Percentiles rank a stretch among this genome's conserved stretches.
These are phyloP conservation scores for Drechslerella dactyloides DNA, from an alignment of 2,329 filamentous ascomycete species.

Conservation along the genomic window DNA sequence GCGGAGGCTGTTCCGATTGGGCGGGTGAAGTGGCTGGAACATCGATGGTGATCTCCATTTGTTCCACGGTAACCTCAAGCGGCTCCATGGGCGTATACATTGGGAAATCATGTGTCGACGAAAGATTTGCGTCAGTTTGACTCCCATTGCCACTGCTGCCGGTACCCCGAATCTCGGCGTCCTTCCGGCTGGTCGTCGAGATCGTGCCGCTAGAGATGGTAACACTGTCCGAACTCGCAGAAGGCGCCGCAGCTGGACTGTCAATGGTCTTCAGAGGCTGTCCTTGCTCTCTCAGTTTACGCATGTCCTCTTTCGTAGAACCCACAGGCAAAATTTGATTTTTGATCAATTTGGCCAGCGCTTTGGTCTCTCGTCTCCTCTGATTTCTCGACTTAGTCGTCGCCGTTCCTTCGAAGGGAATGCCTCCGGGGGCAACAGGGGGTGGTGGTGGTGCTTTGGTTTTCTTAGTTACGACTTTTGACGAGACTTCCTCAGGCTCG, in stretches of 20 bases:
- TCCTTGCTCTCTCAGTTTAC: slow-evolving; percentile 18
- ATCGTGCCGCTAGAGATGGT: neutral
- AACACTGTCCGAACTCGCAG: neutral
- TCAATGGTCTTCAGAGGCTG: neutral
- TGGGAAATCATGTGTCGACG: slow-evolving; percentile 12
- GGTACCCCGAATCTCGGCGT: neutral
- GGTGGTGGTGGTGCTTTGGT: slow-evolving; percentile 10
- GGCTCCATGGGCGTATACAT: slow-evolving; percentile 40
- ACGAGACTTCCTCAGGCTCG: slow-evolving; percentile 33
- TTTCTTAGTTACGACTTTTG: slow-evolving; percentile 4
- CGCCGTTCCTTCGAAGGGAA: slow-evolving; percentile 28
- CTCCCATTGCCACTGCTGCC: neutral
- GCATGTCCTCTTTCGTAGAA: slow-evolving; percentile 38
- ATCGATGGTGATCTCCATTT: slow-evolving; percentile 15
- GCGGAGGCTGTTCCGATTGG: slow-evolving; percentile 10
- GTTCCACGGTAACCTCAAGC: slow-evolving; percentile 24
- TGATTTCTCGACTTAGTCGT: slow-evolving; percentile 44
- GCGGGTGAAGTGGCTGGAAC: slow-evolving; percentile 15
- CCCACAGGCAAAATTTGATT: slow-evolving; percentile 25
- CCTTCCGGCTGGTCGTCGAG: neutral
- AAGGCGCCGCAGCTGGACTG: neutral
- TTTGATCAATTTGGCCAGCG: slow-evolving; percentile 29
- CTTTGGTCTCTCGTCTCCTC: slow-evolving; percentile 32
- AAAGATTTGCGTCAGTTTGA: neutral
- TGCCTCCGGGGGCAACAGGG: neutral